phyloP scores from a whole-genome alignment of 75 land plant species.

The Adiantum capillusveneris region DNA sequence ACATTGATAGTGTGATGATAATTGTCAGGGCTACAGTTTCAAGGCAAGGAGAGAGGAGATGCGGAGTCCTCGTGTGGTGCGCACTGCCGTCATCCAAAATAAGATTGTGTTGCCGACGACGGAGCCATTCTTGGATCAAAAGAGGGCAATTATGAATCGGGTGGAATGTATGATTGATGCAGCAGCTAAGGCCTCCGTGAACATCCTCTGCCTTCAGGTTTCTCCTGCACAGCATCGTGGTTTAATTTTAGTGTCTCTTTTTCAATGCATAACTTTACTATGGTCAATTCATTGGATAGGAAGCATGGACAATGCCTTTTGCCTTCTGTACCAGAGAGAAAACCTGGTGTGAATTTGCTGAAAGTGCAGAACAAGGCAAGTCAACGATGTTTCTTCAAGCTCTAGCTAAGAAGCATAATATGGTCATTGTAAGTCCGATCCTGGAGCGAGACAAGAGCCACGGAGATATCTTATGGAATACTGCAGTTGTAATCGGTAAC shows the following conservation, averaged over 20 bases:
- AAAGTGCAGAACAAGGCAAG: constrained; percentile 74
- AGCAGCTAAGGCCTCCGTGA: constrained; percentile 83
- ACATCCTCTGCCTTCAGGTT: constrained; percentile 92
- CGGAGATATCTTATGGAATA: constrained; percentile 94
- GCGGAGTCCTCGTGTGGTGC: constrained; percentile 67
- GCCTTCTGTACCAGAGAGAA: constrained; percentile 97
- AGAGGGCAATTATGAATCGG: constrained; percentile 64
- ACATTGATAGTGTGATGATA: not conserved
- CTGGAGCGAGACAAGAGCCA: constrained; percentile 92
- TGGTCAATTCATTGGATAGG: constrained; percentile 45
- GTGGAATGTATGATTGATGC: constrained; percentile 63
- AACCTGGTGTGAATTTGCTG: constrained; percentile 99
- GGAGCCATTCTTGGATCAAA: constrained; percentile 64
- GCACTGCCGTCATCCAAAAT: constrained; percentile 88
- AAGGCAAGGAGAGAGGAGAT: constrained; percentile 63
- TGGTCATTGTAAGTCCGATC: constrained; percentile 94
- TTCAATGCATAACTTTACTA: not conserved
- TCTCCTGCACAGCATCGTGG: not conserved
- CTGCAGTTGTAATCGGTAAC: constrained; percentile 94
- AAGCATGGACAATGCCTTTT: constrained; percentile 99
- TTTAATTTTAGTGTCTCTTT: not conserved
- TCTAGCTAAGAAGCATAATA: constrained; percentile 71
- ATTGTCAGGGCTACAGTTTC: constrained; percentile 60
- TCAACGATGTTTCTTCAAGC: constrained; percentile 73
- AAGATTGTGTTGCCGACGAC: constrained; percentile 80